Conservation (phyloP, 371 early-diverging fungal species). For the Basidiobolus heterosporus region DNA sequence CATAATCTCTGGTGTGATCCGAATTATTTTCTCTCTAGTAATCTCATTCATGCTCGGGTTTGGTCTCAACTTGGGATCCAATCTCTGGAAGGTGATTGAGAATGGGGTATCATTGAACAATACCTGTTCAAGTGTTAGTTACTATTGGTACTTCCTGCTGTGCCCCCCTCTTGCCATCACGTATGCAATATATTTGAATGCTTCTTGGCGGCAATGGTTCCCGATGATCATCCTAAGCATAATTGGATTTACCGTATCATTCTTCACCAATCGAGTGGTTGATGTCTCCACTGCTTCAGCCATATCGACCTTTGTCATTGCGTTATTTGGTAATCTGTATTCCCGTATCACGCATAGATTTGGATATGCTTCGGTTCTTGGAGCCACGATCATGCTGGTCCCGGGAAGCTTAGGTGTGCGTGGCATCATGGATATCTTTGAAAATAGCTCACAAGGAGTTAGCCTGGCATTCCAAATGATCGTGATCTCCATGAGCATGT, state of each 20-base stretch:
- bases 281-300: constrained; percentile 21
- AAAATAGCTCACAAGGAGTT: constrained; percentile 1
- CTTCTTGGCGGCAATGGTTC: constrained; percentile 15
- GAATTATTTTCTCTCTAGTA: constrained; percentile 43
- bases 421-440: constrained; percentile 10
- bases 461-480: background rate
- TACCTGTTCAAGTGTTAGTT: constrained; percentile 10
- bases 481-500: background rate
- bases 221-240: constrained; percentile 10
- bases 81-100: constrained; percentile 17
- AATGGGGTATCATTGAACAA: constrained; percentile 2
- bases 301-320: constrained; percentile 33
- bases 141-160: constrained; percentile 12
- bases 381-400: constrained; percentile 33
- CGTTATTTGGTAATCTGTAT: constrained; percentile 29
- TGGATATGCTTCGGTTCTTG: constrained; percentile 32
- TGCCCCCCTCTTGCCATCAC: constrained; percentile 11
- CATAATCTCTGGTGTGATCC: constrained; percentile 50
- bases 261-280: constrained; percentile 16
- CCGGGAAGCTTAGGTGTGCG: constrained; percentile 33
- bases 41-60: constrained; percentile 42
- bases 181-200: constrained; percentile 11
- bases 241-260: constrained; percentile 12
- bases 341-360: constrained; percentile 29
- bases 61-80: constrained; percentile 39